Percentiles rank a stretch among this genome's conserved stretches.
Conservation (phyloP, 345 rosid genomes). For the Eucalyptus guilfoylei region DNA sequence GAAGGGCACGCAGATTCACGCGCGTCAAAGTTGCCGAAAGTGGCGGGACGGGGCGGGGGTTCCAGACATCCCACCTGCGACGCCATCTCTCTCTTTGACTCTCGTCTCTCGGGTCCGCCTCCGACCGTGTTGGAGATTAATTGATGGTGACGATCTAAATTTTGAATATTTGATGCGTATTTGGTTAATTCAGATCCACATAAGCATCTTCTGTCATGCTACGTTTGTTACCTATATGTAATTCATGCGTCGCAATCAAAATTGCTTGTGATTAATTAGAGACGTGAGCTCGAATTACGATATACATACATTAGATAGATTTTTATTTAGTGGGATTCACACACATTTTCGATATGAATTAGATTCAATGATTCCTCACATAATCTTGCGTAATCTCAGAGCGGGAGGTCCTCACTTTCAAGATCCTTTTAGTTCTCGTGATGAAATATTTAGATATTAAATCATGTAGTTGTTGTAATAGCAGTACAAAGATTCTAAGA, state of each 20-base stretch:
- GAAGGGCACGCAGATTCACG: conserved; percentile 8
- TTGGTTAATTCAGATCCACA: neutral
- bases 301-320: neutral
- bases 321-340: neutral
- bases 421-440: neutral
- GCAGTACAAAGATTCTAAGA: neutral
- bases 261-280: neutral
- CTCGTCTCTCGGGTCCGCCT: neutral
- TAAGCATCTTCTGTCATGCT: neutral
- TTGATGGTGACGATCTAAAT: neutral
- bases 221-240: neutral
- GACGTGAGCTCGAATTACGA: neutral
- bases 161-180: neutral
- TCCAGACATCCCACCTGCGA: neutral
- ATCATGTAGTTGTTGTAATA: no score
- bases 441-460: neutral
- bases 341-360: accelerated
- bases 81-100: neutral
- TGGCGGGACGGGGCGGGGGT: conserved; percentile 12
- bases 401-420: neutral
- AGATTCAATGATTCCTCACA: neutral
- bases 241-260: neutral
- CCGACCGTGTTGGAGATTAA: conserved; percentile 2
- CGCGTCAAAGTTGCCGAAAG: conserved; percentile 5
- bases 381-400: neutral